Base-by-base conservation (phyloP, 1,139 yeast species). In the Candida sanyaensis region DNA sequence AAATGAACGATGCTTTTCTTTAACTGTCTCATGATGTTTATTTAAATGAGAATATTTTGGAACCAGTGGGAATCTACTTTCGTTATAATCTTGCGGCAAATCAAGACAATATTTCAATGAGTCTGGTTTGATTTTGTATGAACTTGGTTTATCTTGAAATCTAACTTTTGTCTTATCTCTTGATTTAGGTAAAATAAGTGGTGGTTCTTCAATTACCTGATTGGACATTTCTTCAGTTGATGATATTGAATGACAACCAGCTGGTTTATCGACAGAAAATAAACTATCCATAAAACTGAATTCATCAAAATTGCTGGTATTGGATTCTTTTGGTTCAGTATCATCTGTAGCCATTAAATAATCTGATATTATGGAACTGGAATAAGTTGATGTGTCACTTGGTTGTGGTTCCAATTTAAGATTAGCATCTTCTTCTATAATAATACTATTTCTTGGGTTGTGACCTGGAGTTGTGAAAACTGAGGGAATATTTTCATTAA, bases 101-200 rank as follows among this genome's bases (percentile, higher is more conserved):
- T 73, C 78, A 17, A 73, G 61, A 51, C 73, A 64, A 47, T 53
- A 66, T 46, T 69, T 65, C 46, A 62, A 65, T 0, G 75, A 74
- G 12, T 68, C 54, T 47, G 64, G 66, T 45, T 67, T 55, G 3
- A 67, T 65, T 37, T 54, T 50, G 4, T 57, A 43, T 17, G 34
- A 29, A 11, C 29, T 51, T 43, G 59, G 59, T 51, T 68, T 48
- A 12, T 61, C 63, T 9, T 27, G 12, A 10, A 31, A 33, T 36
- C 34, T 36, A 12, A 21, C 29, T 30, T 36, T 42, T 2, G 28
- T 6, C 10, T 37, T 29, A 7, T 31, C 38, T 26, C 47, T 31
- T 13, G 41, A 9, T 32, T 42, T 42, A 4, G 49, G 46, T 12
- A 38, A 41, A 36, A 33, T 46, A 43, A 39, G 32, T 8, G n/a